Base-by-base conservation (phyloP, 352 stramenopile species). In the Phytopythium vexans region DNA sequence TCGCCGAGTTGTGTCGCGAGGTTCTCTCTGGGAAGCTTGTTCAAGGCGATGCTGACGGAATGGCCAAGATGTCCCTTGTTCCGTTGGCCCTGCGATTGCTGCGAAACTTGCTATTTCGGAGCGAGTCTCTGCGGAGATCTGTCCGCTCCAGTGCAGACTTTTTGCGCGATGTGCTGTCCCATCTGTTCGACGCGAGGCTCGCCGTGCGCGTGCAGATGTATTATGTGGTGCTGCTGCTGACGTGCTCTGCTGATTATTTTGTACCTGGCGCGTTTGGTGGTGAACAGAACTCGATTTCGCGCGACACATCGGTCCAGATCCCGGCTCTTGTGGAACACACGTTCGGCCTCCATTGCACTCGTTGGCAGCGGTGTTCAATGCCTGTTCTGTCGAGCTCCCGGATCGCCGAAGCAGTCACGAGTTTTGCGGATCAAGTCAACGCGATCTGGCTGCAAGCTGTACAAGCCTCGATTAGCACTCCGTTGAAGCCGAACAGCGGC, bases 201-300 rank as follows among this genome's bases (percentile, higher is more conserved):
- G 61, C 21, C 0, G 67, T 89, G 52, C 79, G 79, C 12, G 64
- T 74, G 36, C 62, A 77, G 34, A 70, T 86, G 64, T 91, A 79
- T 59, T 83, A 81, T 41, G 67, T 88, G 34, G 14, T 88, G 14
- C 41, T 91, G 15, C 43, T 82, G 31, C 47, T 91, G 41, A 82
- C 75, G 9, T 87, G 80, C 49, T 70, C 69, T 1, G 14, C 41
- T 8, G 80, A 91, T 15, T 72, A 63, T 57, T 77, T 83, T 51
- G 49, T 69, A n/a, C n/a, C n/a, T n/a, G n/a, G n/a, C n/a, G n/a
- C n/a, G n/a, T n/a, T n/a, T n/a, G n/a, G n/a, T n/a, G n/a, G n/a
- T n/a, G n/a, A 14, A 5, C 39, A 5, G 39, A 43, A n/a, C 10
- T 43, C 16, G 39, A 21, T 3, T n/a, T 1, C 4, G 8, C 15